Base-by-base conservation (phyloP, 1,284 basidiomycete species). In the Cutaneotrichosporon spelunceum region DNA sequence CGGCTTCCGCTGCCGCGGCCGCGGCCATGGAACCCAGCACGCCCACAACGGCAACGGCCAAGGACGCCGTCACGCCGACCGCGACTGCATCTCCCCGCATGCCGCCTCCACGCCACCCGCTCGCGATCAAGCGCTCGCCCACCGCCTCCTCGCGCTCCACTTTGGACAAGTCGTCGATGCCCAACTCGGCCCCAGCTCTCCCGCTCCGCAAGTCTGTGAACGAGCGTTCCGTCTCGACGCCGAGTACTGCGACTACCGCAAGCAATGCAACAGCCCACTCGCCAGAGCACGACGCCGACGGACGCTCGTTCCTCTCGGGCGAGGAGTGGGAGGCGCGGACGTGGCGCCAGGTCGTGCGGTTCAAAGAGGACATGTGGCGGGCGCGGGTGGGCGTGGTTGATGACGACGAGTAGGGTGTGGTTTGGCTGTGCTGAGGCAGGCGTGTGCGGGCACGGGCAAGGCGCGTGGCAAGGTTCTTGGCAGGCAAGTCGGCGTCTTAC, bases 291-390 rank as follows among this genome's bases (percentile, higher is more conserved):
- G 48, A 44, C 21, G 39, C 26, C 36, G 48, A 47, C 48, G 50
- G 27, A 11, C 42, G 50, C 33, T 21, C 60, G 36, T 72, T 72
- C 47, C 27, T 63, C n/a, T 29, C 82, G 87, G 85, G 87, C 45
- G 80, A 84, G 24, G 88, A 85, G 3, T 95, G 92, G 93, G 93
- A 95, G 78, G 90, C 91, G 72, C 84, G 88, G 63, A 88, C 89
- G 45, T 96, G 92, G 91, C 88, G 86, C 70, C 88, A 91, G 79
- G 78, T 96, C 16, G 83, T 89, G 9, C 83, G 83, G 59, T 76
- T 96, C 67, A 87, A 88, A 70, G 91, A 95, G 79, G 88, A 88
- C 57, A 92, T 95, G 88, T 93, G 90, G 79, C 91, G 87, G 85
- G 88, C 91, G 36, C 81, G 91, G 57, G 80, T 93, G 34, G 92